These are phyloP conservation scores for Saturnispora ahearnii DNA, from an alignment of 805 yeast genomes.

Conservation along the genomic window DNA sequence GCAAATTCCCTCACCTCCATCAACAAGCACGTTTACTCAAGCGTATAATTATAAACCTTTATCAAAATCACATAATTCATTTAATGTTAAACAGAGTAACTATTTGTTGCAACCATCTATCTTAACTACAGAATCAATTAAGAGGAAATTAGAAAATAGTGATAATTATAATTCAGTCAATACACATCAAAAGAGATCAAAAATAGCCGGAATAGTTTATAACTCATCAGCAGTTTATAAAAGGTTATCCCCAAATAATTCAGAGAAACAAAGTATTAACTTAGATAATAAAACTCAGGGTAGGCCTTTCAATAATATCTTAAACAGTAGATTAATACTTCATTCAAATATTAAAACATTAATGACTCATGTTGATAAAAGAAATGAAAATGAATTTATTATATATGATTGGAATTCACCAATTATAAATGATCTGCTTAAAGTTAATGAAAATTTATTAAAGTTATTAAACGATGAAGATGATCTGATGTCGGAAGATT, in stretches of 20 bases:
- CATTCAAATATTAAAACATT: slow-evolving; percentile 22
- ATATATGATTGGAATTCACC: slow-evolving; percentile 15
- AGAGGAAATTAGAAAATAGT: neutral
- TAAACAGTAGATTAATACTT: slow-evolving; percentile 23
- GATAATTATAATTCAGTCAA: neutral
- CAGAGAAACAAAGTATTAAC: neutral
- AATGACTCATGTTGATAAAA: slow-evolving; percentile 20
- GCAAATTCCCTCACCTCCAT: neutral
- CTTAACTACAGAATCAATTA: neutral
- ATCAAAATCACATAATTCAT: neutral
- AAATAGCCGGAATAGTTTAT: slow-evolving; percentile 22
- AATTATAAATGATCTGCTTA: neutral
- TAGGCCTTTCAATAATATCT: slow-evolving; percentile 27
- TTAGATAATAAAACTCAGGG: slow-evolving; percentile 24
- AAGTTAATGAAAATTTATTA: neutral
- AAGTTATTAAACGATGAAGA: slow-evolving; percentile 1
- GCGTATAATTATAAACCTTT: neutral
- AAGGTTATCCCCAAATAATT: slow-evolving; percentile 9
- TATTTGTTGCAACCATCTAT: neutral
- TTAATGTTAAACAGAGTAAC: neutral
- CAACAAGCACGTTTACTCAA: neutral
- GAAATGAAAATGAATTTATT: slow-evolving; percentile 14
- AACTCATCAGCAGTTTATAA: slow-evolving; percentile 22
- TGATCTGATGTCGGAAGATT: slow-evolving; percentile 8
- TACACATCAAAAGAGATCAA: slow-evolving; percentile 8